Evolutionary conservation across 495 filamentous ascomycete species (phyloP).

Genomic region (Annulohypoxylon maeteangense): DNA sequence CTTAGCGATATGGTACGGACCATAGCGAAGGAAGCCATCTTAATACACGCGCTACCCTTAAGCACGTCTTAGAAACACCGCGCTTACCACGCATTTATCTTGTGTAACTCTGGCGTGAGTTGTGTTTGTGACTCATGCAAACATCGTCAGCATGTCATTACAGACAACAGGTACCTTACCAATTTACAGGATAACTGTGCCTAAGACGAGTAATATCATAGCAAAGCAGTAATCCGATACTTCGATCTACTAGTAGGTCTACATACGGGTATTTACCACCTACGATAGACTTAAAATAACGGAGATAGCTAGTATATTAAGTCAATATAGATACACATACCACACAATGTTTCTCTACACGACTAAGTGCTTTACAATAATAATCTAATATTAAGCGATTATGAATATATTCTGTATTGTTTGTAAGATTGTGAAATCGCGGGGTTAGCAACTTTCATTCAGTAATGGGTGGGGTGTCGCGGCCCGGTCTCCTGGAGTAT

Average conservation of each 20-base stretch:
- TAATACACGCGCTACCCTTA: constrained; percentile 20
- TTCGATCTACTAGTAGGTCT: background rate
- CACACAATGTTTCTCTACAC: background rate
- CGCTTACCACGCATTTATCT: background rate
- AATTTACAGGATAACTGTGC: background rate
- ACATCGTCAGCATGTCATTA: background rate
- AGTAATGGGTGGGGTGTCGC: constrained; percentile 4
- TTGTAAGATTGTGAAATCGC: constrained; percentile 16
- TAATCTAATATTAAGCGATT: constrained; percentile 7
- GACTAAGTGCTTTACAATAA: background rate
- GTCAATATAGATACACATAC: background rate
- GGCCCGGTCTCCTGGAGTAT: constrained; percentile 31
- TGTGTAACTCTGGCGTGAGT: constrained; percentile 8
- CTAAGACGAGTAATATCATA: background rate
- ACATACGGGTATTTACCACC: background rate
- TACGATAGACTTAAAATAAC: background rate
- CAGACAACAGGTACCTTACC: background rate
- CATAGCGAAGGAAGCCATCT: constrained; percentile 1
- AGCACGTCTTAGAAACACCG: constrained; percentile 18
- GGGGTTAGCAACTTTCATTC: constrained; percentile 5
- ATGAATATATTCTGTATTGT: constrained; percentile 1
- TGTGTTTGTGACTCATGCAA: constrained; percentile 17
- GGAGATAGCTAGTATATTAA: background rate
- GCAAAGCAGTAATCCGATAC: background rate
- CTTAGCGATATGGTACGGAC: background rate